Base-by-base conservation (phyloP, 2,329 filamentous ascomycete genomes). In the Epichloe brachyelytri region DNA sequence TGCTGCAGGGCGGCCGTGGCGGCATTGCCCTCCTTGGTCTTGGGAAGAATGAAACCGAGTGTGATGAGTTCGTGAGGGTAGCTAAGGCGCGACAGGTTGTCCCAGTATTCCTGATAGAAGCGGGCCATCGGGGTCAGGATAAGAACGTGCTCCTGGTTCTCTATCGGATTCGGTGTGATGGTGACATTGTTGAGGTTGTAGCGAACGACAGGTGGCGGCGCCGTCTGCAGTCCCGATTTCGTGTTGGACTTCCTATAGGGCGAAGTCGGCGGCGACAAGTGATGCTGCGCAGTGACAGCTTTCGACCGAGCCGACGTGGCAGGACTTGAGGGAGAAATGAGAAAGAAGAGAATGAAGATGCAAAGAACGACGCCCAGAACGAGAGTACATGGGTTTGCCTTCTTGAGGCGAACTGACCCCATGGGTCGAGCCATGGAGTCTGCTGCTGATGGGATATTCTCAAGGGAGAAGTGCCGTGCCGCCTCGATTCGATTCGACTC, bases 181-280 rank as follows among this genome's bases (percentile, higher is more conserved):
- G 90, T 96, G 59, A 97, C 80, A 69, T 91, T 90, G 75, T 97
- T 97, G 70, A 98, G 84, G 66, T 94, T 82, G 74, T 96, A 97
- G 66, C 88, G 89, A 38, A 87, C 80, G 45, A 98, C 90, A 8
- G 91, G 90, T 50, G 91, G 89, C 46, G 89, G 85, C 48, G 62
- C 61, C 6, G 62, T 52, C 39, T 60, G 57, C 48, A 58, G 54
- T 44, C 65, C 65, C 37, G 62, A 57, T 51, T 62, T 59, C 49
- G 62, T 59, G 49, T 59, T 65, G 49, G 62, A 67, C 65, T 67
- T 74, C 66, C 62, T 63, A 59, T 71, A 71, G 20, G 69, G 69
- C 48, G 67, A 68, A 3, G 69, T 71, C 33, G 69, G 69, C 20
- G 69, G 69, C 45, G 69, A 71, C 19, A 71, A 64, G 56, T 70